A percentile compares a stretch with the other conserved stretches of the same genome.
Conservation (phyloP, 1,284 basidiomycete species). For the Melampsora americana region DNA sequence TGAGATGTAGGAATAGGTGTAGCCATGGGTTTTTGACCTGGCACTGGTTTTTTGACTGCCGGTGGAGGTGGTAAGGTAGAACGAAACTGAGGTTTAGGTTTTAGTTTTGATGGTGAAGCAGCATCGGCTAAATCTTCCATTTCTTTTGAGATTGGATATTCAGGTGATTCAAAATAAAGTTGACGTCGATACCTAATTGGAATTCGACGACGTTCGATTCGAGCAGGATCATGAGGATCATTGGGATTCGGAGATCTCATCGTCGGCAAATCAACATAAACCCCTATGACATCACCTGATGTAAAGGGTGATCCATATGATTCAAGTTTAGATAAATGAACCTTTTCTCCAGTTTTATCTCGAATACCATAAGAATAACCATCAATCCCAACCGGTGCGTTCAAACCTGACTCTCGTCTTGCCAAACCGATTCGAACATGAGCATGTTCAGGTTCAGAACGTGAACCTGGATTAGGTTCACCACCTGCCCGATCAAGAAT, state of each 20-base stretch:
- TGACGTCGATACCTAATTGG: conserved; percentile 94
- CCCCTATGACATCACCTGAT: conserved; percentile 84
- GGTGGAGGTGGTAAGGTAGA: conserved; percentile 59
- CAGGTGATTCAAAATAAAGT: conserved; percentile 89
- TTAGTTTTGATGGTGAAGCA: conserved; percentile 50
- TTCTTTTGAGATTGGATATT: conserved; percentile 87
- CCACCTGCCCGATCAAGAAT: conserved; percentile 73
- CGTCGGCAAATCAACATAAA: conserved; percentile 83
- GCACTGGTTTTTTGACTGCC: conserved; percentile 61
- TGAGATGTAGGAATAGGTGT: conserved; percentile 48
- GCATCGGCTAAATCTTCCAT: conserved; percentile 67
- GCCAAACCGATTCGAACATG: conserved; percentile 90
- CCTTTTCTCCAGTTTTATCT: conserved; percentile 86
- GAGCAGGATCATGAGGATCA: conserved; percentile 64
- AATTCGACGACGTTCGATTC: conserved; percentile 76
- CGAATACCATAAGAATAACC: conserved; percentile 88
- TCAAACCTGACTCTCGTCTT: conserved; percentile 82
- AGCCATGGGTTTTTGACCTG: conserved; percentile 47
- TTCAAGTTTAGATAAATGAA: conserved; percentile 74
- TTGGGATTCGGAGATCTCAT: conserved; percentile 63
- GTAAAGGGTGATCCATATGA: conserved; percentile 71
- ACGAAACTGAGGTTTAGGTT: conserved; percentile 45
- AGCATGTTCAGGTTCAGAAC: conserved; percentile 59
- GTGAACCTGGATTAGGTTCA: conserved; percentile 54
- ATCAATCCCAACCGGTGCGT: conserved; percentile 87